These are phyloP conservation scores for Apiotrichum sp. DNA, from an alignment of 1,284 basidiomycete genomes.

Conservation along the genomic window DNA sequence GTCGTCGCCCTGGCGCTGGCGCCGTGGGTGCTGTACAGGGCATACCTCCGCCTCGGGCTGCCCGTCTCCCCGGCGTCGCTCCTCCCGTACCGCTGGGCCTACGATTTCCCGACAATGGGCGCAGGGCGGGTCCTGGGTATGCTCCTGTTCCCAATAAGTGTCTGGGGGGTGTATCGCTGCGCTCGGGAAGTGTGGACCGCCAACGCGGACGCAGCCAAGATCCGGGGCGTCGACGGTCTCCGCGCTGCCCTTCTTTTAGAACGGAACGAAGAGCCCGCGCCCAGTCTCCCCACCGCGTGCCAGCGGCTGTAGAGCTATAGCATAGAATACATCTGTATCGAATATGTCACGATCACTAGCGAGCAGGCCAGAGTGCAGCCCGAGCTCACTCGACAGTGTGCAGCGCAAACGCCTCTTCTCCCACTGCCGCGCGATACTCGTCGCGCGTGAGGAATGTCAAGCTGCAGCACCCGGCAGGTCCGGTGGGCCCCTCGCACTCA, in stretches of 20 bases:
- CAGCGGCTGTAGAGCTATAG: too few species aligned
- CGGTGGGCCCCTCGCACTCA: too few species aligned
- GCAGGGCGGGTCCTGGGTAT: not conserved
- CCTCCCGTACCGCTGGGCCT: not conserved
- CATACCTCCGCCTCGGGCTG: not conserved
- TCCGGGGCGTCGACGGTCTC: too few species aligned
- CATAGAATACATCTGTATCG: too few species aligned
- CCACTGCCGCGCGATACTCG: conserved; percentile 6
- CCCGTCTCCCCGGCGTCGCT: not conserved
- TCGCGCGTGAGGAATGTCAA: conserved; percentile 2
- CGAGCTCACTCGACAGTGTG: conserved; percentile 6
- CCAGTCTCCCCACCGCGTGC: too few species aligned
- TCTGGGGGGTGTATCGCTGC: not conserved
- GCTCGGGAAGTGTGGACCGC: not conserved
- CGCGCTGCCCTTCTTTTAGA: too few species aligned
- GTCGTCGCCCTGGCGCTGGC: not conserved
- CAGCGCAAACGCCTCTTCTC: conserved; percentile 7
- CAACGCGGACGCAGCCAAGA: not conserved
- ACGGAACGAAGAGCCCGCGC: too few species aligned
- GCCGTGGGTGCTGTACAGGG: not conserved
- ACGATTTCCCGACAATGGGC: not conserved
- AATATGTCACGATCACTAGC: too few species aligned
- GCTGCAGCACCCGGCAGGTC: too few species aligned
- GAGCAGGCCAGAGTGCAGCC: too few species aligned
- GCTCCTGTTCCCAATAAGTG: not conserved